Percentiles rank a stretch among this genome's conserved stretches.
Evolutionary conservation across 2,329 filamentous ascomycete species (phyloP).

Genomic region (Fusarium vanettenii): DNA sequence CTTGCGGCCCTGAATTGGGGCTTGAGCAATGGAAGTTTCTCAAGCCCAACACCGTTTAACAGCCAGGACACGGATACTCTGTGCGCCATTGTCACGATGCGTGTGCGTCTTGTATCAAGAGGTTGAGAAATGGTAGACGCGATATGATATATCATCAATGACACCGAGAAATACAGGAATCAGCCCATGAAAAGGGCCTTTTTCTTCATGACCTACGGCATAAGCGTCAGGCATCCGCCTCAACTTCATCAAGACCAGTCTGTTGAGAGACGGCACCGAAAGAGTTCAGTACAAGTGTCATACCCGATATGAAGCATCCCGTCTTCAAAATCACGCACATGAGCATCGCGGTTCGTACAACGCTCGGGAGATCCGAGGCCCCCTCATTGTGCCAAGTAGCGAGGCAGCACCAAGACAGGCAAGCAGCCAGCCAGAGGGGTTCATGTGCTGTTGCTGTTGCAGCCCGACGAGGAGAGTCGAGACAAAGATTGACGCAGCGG

Average conservation of each 20-base stretch:
- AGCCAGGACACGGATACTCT: not conserved
- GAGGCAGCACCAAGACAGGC: constrained; percentile 27
- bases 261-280: not conserved
- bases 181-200: not conserved
- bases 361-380: constrained; percentile 32
- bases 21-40: constrained; percentile 6
- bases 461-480: constrained; percentile 31
- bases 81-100: not conserved
- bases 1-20: constrained; percentile 20
- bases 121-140: not conserved
- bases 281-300: constrained; percentile 6
- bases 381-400: constrained; percentile 34
- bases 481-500: constrained; percentile 32
- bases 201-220: not conserved
- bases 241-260: not conserved
- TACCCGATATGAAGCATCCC: constrained; percentile 10
- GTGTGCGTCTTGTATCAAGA: not conserved
- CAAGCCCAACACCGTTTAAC: not conserved
- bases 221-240: not conserved
- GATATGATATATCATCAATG: not conserved
- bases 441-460: constrained; percentile 27
- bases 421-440: constrained; percentile 20
- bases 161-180: not conserved
- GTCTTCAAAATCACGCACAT: constrained; percentile 5
- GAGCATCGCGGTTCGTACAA: constrained; percentile 20